Percentiles rank a stretch among this genome's conserved stretches.
These are phyloP conservation scores for Carex myosuroides DNA, from an alignment of 176 grass and related monocot genomes.

Conservation along the genomic window DNA sequence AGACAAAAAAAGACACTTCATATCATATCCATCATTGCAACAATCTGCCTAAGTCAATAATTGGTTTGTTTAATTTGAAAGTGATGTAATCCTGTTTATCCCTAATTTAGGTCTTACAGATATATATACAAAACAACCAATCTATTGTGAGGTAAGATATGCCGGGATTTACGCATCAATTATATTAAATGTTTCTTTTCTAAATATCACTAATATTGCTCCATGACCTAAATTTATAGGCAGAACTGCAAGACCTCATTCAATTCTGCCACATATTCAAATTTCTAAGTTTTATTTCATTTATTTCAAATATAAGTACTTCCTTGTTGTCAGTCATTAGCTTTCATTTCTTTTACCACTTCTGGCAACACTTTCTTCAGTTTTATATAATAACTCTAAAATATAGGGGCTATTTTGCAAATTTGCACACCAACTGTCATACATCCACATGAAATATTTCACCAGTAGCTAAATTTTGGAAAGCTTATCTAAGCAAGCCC, in stretches of 20 bases:
- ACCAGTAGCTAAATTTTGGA: background rate
- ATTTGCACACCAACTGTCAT: background rate
- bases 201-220: background rate
- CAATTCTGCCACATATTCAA: background rate
- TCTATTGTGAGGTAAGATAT: background rate
- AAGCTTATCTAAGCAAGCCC: background rate
- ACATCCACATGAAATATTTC: slow-evolving; percentile 7
- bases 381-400: background rate
- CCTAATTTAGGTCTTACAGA: background rate
- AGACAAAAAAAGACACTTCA: too few relatives aligned
- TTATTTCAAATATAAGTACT: background rate
- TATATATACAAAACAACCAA: background rate
- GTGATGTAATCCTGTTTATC: background rate
- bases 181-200: background rate
- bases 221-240: background rate
- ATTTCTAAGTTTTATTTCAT: background rate
- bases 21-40: background rate
- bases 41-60: background rate
- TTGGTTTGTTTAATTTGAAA: background rate
- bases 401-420: background rate
- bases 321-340: background rate
- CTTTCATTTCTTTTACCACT: background rate
- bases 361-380: background rate
- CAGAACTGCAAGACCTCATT: background rate
- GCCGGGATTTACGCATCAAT: background rate